Evolutionary conservation across 495 filamentous ascomycete genomes (phyloP).

Genomic region (Xylaria longipes): DNA sequence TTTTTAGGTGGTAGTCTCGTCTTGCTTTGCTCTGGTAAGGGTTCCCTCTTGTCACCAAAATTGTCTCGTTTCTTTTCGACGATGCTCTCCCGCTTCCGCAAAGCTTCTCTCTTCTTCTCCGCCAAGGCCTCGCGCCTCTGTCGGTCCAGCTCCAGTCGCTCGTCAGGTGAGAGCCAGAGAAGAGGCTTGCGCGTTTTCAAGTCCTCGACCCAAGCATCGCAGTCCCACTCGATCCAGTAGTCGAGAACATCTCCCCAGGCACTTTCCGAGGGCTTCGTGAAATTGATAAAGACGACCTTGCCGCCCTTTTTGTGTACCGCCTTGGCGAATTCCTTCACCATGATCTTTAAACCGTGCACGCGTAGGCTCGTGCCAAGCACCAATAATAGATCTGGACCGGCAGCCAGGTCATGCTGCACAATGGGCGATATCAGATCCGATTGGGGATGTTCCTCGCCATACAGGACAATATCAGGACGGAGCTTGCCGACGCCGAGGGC

Average conservation of each 20-base stretch:
- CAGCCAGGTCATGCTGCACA: slow-evolving; percentile 66
- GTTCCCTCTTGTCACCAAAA: slow-evolving; percentile 27
- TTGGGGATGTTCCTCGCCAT: slow-evolving; percentile 74
- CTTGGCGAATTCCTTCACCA: slow-evolving; percentile 73
- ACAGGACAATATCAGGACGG: slow-evolving; percentile 73
- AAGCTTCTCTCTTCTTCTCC: slow-evolving; percentile 39
- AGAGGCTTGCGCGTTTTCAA: slow-evolving; percentile 60
- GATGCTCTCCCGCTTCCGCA: slow-evolving; percentile 40
- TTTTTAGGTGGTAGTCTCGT: slow-evolving; percentile 38
- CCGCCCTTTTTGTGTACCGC: slow-evolving; percentile 68
- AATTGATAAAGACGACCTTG: slow-evolving; percentile 72
- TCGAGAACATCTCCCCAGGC: slow-evolving; percentile 72
- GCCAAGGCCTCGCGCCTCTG: slow-evolving; percentile 37
- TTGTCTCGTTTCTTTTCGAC: slow-evolving; percentile 30
- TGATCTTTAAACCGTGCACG: slow-evolving; percentile 71
- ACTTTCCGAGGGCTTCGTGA: slow-evolving; percentile 70
- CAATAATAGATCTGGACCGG: slow-evolving; percentile 67
- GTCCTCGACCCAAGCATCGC: slow-evolving; percentile 71
- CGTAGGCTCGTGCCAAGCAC: slow-evolving; percentile 72
- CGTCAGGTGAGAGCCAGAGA: slow-evolving; percentile 60
- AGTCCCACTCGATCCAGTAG: slow-evolving; percentile 74
- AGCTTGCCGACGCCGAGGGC: slow-evolving; percentile 66
- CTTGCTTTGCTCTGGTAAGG: slow-evolving; percentile 32
- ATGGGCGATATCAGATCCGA: slow-evolving; percentile 66
- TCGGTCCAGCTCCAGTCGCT: slow-evolving; percentile 43